Base-by-base conservation (phyloP, 805 yeast genomes). In the Lachancea lanzarotensis region DNA sequence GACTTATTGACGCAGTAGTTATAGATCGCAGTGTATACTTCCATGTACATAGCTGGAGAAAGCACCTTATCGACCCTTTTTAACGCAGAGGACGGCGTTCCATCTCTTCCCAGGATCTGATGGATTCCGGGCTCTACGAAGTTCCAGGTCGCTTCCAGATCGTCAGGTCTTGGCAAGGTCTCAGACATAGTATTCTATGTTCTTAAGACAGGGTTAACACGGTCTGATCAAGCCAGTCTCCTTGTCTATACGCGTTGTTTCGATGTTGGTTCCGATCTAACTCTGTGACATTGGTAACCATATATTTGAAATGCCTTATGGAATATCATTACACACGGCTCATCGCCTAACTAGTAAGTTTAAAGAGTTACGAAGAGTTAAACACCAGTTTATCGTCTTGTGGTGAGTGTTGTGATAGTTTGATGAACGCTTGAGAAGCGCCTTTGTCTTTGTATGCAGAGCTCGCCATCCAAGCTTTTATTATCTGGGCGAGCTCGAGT, bases 1-100 rank as follows among this genome's bases (percentile, higher is more conserved):
- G 89, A 81, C 52, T 82, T 82, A 56, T 82, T 82, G 36, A 88
- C 90, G 70, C 98, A 90, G 62, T 86, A 90, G 67, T 90, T 89
- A 70, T 89, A 91, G 50, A 91, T 83, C 3, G 95, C 91, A 1
- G 96, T 87, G 66, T 90, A 90, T 47, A 91, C 84, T 53, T 83
- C 83, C 84, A 89, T 86, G 66, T 87, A 89, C 82, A 84, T 78
- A 37, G 80, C 70, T 3, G 81, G 75, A 25, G 82, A 81, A 38
- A 84, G 75, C 3, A 84, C 81, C 45, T 79, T 78, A 49, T 78
- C 75, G 35, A 81, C 86, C 16, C 64, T 53, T 34, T 54, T 60
- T n/a, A 51, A 37, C 5, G 52, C 40, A 18, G 47, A 43, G 4
- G 51, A 35, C 3, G 49, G 39, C 8, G 52, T 47, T 46, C 75